Evolutionary conservation across 192 early-diverging fungal species (phyloP), one percentile per base, ranked within the genome.

Genomic region (Umbelopsis sp.): DNA sequence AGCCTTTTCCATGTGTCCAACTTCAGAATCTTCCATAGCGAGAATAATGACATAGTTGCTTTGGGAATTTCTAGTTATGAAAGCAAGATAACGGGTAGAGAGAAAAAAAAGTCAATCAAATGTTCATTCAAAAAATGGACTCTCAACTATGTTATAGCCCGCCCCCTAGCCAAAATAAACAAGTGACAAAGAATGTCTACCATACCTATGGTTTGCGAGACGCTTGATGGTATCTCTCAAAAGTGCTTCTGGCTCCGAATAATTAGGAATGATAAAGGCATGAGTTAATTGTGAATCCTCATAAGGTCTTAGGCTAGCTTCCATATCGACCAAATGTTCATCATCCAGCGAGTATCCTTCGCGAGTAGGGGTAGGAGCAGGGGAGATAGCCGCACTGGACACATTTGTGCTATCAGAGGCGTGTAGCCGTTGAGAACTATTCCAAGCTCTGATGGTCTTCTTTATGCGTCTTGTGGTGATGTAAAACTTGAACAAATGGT

Each of bases 1-100:
- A 20, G 90, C 89, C 72, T 93, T 93, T 27, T 66, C 61, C 20
- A 46, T 72, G 61, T 82, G 64, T 23, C 85, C 87, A n/a, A 69
- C 7, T 71, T 93, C 91, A 45, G 81, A 80, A 33, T 84, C 89
- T 76, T 93, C 91, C 91, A 93, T 93, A 21, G 91, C 91, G 10
- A 92, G 76, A 64, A 91, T 85, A 49, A 92, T 80, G 71, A 86
- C 72, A 75, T 86, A 83, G 51, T 84, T 80, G 66, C 66, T 80
- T 67, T 68, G 73, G 30, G 84, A 76, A 64, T 81, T 82, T 45
- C 81, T 79, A 71, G 75, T 53, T 25, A 35, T 65, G 44, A 18
- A 64, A 27, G 47, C 18, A 53, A 50, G 21, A 44, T 37, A 55
- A 55, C 35, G 15, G 51, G 27, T 44, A n/a, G 51, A 37, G 68